Percentiles rank a stretch among this genome's conserved stretches.
Evolutionary conservation across 306 rosid genomes (phyloP).

Genomic region (Casuarina cunninghamiana): DNA sequence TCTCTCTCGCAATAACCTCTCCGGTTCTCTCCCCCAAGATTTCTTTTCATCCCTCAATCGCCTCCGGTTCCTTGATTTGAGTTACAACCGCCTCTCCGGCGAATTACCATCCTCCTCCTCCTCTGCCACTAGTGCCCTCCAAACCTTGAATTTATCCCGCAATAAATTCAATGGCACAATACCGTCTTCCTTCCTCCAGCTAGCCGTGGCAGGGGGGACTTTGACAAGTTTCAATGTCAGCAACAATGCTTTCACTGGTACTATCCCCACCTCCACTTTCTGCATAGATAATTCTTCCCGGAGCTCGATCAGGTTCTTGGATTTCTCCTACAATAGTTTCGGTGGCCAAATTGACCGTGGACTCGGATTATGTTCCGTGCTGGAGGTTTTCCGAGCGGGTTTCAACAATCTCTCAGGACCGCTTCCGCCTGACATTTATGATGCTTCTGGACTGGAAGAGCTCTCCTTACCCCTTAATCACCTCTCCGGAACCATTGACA

Average conservation of each 20-base stretch:
- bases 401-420: conserved; percentile 60
- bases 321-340: conserved; percentile 66
- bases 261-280: conserved; percentile 49
- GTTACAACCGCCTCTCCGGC: conserved; percentile 52
- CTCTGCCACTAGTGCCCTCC: conserved; percentile 17
- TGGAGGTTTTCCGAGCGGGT: conserved; percentile 74
- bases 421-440: conserved; percentile 63
- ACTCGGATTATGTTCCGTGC: conserved; percentile 58
- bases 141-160: conserved; percentile 69
- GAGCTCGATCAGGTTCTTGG: conserved; percentile 48
- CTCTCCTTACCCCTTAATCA: conserved; percentile 64
- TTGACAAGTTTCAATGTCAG: conserved; percentile 73
- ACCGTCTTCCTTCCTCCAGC: conserved; percentile 46
- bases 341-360: conserved; percentile 48
- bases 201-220: conserved; percentile 34
- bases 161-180: conserved; percentile 60
- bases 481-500: conserved; percentile 52
- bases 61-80: conserved; percentile 54
- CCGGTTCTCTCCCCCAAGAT: conserved; percentile 46
- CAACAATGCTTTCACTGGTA: conserved; percentile 70
- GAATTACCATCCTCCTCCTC: conserved; percentile 25
- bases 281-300: conserved; percentile 39
- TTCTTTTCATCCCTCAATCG: conserved; percentile 44
- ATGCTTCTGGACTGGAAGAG: conserved; percentile 42
- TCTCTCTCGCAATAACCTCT: conserved; percentile 58